Conservation (phyloP, 768 basidiomycete species). For the Lactifluus echinatus region DNA sequence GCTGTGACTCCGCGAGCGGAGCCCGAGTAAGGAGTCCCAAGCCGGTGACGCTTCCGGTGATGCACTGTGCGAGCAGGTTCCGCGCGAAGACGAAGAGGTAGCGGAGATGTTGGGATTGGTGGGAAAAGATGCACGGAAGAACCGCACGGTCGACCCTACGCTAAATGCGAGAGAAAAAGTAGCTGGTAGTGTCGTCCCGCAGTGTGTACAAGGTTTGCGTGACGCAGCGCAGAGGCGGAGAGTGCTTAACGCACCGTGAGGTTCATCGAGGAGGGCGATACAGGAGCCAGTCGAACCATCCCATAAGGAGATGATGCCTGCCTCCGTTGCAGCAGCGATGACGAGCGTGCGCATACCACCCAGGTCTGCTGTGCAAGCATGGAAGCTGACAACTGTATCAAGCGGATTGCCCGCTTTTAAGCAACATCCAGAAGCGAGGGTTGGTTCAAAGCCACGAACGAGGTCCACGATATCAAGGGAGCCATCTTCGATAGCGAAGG, state of each 20-base stretch:
- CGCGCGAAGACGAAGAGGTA: slow-evolving; percentile 39
- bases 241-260: slow-evolving; percentile 47
- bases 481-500: slow-evolving; percentile 59
- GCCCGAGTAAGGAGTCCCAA: slow-evolving; percentile 37
- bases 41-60: slow-evolving; percentile 32
- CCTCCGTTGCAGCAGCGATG: slow-evolving; percentile 52
- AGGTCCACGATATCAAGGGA: slow-evolving; percentile 53
- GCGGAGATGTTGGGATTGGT: slow-evolving; percentile 30
- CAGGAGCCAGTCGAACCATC: slow-evolving; percentile 58
- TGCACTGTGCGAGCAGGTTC: slow-evolving; percentile 52
- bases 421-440: slow-evolving; percentile 37
- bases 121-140: slow-evolving; percentile 53
- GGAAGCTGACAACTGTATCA: slow-evolving; percentile 45
- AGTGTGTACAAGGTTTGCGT: slow-evolving; percentile 54
- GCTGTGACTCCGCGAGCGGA: slow-evolving; percentile 59
- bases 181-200: slow-evolving; percentile 58
- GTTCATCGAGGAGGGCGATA: slow-evolving; percentile 51
- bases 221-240: slow-evolving; percentile 52
- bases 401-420: slow-evolving; percentile 50
- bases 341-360: slow-evolving; percentile 44
- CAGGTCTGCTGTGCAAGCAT: slow-evolving; percentile 45
- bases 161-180: slow-evolving; percentile 61
- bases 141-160: slow-evolving; percentile 49
- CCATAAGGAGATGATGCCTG: slow-evolving; percentile 69
- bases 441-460: slow-evolving; percentile 29